Percentiles rank a stretch among this genome's conserved stretches.
Evolutionary conservation across 768 basidiomycete genomes (phyloP).

Genomic region (Symmetrospora coprosmae): DNA sequence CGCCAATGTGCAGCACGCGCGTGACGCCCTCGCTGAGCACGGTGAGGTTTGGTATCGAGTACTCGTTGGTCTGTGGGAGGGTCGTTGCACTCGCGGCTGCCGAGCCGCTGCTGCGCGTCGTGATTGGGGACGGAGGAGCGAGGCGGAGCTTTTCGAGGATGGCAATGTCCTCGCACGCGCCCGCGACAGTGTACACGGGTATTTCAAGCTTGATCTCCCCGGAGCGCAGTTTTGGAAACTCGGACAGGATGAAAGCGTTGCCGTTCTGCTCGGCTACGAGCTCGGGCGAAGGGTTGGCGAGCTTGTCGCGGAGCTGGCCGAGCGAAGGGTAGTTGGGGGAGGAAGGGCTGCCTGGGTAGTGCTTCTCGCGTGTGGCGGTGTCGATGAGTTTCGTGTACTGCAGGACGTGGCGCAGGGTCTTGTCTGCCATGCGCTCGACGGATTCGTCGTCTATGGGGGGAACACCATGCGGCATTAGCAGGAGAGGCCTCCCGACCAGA

Average conservation of each 20-base stretch:
- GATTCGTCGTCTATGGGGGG: slow-evolving; percentile 52
- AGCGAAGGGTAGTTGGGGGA: slow-evolving; percentile 1
- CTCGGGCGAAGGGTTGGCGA: slow-evolving; percentile 25
- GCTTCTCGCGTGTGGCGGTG: slow-evolving; percentile 60
- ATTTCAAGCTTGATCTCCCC: slow-evolving; percentile 81
- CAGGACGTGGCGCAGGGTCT: slow-evolving; percentile 82
- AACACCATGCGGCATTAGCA: background rate
- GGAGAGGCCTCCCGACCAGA: background rate
- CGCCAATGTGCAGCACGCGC: slow-evolving; percentile 75
- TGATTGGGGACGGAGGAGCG: slow-evolving; percentile 20
- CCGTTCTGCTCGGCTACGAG: slow-evolving; percentile 33
- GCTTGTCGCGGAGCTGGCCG: slow-evolving; percentile 1
- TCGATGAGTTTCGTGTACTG: slow-evolving; percentile 92
- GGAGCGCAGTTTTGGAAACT: slow-evolving; percentile 79
- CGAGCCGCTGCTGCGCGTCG: background rate
- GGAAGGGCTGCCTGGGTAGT: slow-evolving; percentile 54
- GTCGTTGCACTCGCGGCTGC: no score
- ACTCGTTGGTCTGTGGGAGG: slow-evolving; percentile 44
- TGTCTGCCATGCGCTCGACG: slow-evolving; percentile 80
- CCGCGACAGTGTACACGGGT: slow-evolving; percentile 93
- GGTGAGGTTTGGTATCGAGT: slow-evolving; percentile 74
- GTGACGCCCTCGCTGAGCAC: slow-evolving; percentile 93
- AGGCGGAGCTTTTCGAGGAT: slow-evolving; percentile 81
- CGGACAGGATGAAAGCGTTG: slow-evolving; percentile 56
- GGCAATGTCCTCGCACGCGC: slow-evolving; percentile 87